phyloP scores from a whole-genome alignment of 768 basidiomycete genomes.

The Leccinum arenicola region DNA sequence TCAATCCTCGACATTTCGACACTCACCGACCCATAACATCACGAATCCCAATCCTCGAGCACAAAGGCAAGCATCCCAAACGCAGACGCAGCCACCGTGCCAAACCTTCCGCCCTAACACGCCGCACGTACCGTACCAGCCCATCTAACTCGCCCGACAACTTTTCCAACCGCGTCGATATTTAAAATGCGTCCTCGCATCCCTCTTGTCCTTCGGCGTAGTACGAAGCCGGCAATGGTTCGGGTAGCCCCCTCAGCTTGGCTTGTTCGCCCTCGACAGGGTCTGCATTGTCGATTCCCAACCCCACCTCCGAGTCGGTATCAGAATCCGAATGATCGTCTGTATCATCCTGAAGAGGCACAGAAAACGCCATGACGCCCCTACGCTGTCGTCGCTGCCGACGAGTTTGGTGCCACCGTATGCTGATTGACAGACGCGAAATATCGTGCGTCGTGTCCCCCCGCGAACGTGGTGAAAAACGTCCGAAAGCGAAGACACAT shows the following conservation, averaged over 20 bases:
- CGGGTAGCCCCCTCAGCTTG: conserved; percentile 13
- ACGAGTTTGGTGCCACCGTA: conserved; percentile 61
- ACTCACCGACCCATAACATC: not conserved
- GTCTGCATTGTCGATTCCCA: not conserved
- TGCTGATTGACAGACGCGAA: conserved; percentile 46
- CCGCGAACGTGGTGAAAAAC: conserved; percentile 57
- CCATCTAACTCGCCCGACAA: conserved; percentile 70
- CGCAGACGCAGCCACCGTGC: conserved; percentile 58
- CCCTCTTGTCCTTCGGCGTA: conserved; percentile 17
- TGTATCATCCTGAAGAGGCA: conserved; percentile 28
- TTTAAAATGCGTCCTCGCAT: conserved; percentile 33
- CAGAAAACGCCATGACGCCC: conserved; percentile 62
- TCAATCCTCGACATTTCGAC: no score
- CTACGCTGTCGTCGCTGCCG: conserved; percentile 52
- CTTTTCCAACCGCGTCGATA: conserved; percentile 55
- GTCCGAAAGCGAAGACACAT: conserved; percentile 70
- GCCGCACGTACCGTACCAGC: conserved; percentile 59
- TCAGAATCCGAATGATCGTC: conserved; percentile 37
- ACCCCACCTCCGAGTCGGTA: conserved; percentile 25
- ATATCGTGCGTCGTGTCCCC: conserved; percentile 58
- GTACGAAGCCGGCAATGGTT: conserved; percentile 31
- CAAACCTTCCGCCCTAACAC: conserved; percentile 69
- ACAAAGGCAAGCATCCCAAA: conserved; percentile 75
- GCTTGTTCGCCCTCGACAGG: conserved; percentile 11
- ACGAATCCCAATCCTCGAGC: conserved; percentile 70